Conservation (phyloP, 768 basidiomycete genomes). For the Strobilomyces echinocephalus region DNA sequence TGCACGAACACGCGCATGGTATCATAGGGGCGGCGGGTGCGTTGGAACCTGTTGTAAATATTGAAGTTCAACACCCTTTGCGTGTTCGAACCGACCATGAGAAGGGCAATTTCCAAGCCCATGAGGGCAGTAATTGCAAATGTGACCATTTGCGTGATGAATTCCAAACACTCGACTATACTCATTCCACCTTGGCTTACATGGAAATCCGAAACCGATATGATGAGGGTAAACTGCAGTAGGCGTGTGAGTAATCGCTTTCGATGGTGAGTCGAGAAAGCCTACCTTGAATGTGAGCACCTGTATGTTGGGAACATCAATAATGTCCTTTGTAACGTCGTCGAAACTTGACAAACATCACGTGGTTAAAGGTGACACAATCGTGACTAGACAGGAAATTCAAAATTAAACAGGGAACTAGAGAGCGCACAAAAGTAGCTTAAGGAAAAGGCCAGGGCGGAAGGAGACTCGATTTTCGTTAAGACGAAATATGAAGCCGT, state of each 20-base stretch:
- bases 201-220: slow-evolving; percentile 25
- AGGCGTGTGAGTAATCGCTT: background rate
- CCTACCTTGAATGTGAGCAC: slow-evolving; percentile 19
- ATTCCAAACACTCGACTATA: slow-evolving; percentile 19
- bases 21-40: slow-evolving; percentile 18
- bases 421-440: too few species aligned
- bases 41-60: slow-evolving; percentile 14
- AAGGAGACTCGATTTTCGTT: too few species aligned
- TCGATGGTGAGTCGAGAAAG: too few species aligned
- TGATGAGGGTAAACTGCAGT: slow-evolving; percentile 18
- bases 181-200: too few species aligned
- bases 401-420: too few species aligned
- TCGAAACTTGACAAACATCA: too few species aligned
- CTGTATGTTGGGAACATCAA: slow-evolving; percentile 10
- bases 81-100: slow-evolving; percentile 5
- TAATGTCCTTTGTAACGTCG: slow-evolving; percentile 7
- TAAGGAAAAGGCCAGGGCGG: too few species aligned
- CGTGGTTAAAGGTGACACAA: too few species aligned
- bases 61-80: background rate
- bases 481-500: too few species aligned
- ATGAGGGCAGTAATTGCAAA: slow-evolving; percentile 18
- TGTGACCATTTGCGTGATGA: slow-evolving; percentile 6
- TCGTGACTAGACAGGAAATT: too few species aligned
- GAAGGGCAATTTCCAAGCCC: slow-evolving; percentile 23
- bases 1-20: slow-evolving; percentile 21